These are phyloP conservation scores for Aspergillus pseudotamarii DNA, from an alignment of 2,329 filamentous ascomycete species.

Conservation along the genomic window DNA sequence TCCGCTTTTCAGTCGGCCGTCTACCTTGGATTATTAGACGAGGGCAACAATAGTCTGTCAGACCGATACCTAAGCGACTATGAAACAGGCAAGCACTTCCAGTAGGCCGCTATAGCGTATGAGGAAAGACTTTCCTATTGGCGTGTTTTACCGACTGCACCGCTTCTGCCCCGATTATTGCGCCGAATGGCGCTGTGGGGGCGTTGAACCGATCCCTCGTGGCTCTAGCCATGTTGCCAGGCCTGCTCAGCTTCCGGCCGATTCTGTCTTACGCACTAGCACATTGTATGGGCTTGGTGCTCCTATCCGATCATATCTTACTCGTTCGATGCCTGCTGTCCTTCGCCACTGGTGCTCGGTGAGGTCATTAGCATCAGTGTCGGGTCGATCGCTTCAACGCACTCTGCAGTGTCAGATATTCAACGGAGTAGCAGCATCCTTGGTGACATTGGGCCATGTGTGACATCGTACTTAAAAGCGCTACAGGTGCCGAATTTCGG, in stretches of 20 bases:
- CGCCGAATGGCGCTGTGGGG: neutral
- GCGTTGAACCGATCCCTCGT: neutral
- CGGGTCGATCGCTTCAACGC: neutral
- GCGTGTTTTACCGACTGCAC: neutral
- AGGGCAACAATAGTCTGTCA: rapidly evolving
- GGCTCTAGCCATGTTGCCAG: neutral
- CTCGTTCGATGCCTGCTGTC: neutral
- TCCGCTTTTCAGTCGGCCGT: neutral
- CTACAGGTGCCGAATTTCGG: no score
- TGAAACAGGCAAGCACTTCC: neutral
- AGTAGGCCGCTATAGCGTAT: neutral
- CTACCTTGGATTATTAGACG: no score
- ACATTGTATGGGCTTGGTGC: neutral
- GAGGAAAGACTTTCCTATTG: neutral
- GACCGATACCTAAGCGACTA: neutral
- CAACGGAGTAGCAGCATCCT: no score
- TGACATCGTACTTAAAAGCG: rapidly evolving
- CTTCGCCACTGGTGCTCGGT: neutral
- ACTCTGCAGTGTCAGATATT: neutral
- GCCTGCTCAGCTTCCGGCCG: neutral
- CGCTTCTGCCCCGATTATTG: rapidly evolving
- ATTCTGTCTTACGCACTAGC: neutral
- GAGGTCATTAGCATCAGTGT: neutral
- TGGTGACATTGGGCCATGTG: no score
- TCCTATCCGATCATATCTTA: neutral